Conservation (phyloP, 2,329 filamentous ascomycete species). For the Fusarium sp. region DNA sequence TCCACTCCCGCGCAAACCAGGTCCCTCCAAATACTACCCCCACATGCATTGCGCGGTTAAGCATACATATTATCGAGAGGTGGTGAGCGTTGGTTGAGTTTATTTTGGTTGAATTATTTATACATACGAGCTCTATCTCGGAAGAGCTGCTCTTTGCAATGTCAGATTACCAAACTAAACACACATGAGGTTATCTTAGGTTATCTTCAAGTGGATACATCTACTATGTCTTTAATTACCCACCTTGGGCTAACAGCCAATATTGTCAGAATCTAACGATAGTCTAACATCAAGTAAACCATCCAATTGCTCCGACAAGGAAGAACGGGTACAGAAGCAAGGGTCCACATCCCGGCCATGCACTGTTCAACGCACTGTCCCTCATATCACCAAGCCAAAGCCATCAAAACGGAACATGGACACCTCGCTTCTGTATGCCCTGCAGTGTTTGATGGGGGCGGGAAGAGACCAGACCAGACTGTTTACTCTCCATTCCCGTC, state of each 20-base stretch:
- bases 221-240: constrained; percentile 9
- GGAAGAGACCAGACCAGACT: constrained; percentile 26
- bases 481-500: constrained; percentile 25
- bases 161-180: background rate
- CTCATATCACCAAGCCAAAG: constrained; percentile 10
- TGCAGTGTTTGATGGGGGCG: constrained; percentile 27
- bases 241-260: constrained; percentile 7
- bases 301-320: constrained; percentile 13
- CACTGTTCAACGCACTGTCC: constrained; percentile 26
- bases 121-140: background rate
- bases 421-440: constrained; percentile 12
- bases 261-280: constrained; percentile 16
- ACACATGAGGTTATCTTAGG: background rate
- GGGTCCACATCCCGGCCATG: constrained; percentile 27
- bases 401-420: constrained; percentile 2
- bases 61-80: constrained; percentile 15
- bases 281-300: constrained; percentile 7
- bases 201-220: constrained; percentile 2
- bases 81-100: constrained; percentile 2
- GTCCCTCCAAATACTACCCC: constrained; percentile 28
- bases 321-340: constrained; percentile 19
- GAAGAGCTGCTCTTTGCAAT: background rate
- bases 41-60: constrained; percentile 28
- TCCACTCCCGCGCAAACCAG: constrained; percentile 36
- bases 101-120: background rate